A percentile compares a stretch with the other conserved stretches of the same genome.
Conservation (phyloP, 208 protist species). For the Spongospora subterranea region DNA sequence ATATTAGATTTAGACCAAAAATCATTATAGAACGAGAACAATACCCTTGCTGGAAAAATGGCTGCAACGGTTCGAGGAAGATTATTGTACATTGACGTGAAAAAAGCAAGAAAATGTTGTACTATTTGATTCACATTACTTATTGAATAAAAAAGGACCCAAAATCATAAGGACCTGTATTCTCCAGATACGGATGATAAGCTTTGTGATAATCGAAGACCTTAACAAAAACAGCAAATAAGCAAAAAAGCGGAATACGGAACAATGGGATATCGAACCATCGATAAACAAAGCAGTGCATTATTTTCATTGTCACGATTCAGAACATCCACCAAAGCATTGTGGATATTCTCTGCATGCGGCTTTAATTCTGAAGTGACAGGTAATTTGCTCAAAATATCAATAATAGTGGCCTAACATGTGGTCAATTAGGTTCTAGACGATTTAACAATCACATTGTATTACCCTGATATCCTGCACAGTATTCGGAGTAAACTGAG, state of each 20-base stretch:
- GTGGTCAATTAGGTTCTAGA: not conserved
- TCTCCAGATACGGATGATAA: slow-evolving; percentile 36
- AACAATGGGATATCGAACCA: not conserved
- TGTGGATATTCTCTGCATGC: slow-evolving; percentile 6
- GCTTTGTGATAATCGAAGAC: slow-evolving; percentile 46
- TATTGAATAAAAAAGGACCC: not conserved
- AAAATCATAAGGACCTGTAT: not conserved
- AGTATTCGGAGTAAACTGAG: not conserved
- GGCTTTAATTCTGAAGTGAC: not conserved
- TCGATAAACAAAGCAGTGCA: slow-evolving; percentile 28
- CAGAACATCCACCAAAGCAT: slow-evolving; percentile 16
- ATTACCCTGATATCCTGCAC: not conserved
- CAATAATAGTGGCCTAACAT: not conserved
- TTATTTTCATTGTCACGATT: slow-evolving; percentile 35
- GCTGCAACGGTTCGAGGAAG: slow-evolving; percentile 22
- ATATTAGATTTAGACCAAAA: not conserved
- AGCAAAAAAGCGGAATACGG: not conserved
- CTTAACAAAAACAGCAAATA: not conserved
- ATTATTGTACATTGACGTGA: slow-evolving; percentile 39
- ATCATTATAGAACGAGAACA: not conserved
- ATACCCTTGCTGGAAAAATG: slow-evolving; percentile 13
- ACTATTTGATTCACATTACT: no score
- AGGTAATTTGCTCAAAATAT: not conserved
- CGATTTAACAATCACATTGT: not conserved
- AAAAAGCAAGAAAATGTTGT: slow-evolving; percentile 16